These are phyloP conservation scores for Nymphaea colorata DNA, from an alignment of 164 flowering plant species.

Conservation along the genomic window DNA sequence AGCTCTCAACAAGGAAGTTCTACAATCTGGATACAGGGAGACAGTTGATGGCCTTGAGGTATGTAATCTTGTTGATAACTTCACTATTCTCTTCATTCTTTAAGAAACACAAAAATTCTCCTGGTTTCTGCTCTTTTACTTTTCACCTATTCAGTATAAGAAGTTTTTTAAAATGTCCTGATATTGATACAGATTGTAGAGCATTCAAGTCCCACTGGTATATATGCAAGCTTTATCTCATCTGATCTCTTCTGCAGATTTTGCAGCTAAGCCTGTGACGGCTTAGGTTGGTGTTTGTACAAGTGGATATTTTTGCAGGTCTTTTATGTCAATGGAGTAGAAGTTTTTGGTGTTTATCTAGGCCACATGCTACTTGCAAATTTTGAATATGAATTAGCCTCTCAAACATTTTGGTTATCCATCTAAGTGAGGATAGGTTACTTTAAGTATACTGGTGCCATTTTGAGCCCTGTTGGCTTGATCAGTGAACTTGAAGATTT, in stretches of 20 bases:
- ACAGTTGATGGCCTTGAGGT: conserved; percentile 97
- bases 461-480: too few relatives aligned
- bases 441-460: too few relatives aligned
- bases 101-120: background rate
- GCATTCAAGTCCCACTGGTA: background rate
- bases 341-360: background rate
- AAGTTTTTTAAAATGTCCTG: background rate
- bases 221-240: background rate
- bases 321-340: too few relatives aligned
- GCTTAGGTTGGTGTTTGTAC: too few relatives aligned
- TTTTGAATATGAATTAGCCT: too few relatives aligned
- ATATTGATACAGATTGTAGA: background rate
- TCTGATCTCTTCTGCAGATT: background rate
- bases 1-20: conserved; percentile 78
- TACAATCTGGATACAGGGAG: conserved; percentile 78
- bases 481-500: too few relatives aligned
- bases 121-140: background rate
- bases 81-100: background rate
- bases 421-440: too few relatives aligned
- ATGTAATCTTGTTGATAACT: conserved; percentile 3
- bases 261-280: background rate
- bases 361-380: too few relatives aligned
- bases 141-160: background rate
- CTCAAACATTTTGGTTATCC: too few relatives aligned
- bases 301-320: too few relatives aligned